These are phyloP conservation scores for Solanum sitiens DNA, from an alignment of 257 asterid species.

Conservation along the genomic window DNA sequence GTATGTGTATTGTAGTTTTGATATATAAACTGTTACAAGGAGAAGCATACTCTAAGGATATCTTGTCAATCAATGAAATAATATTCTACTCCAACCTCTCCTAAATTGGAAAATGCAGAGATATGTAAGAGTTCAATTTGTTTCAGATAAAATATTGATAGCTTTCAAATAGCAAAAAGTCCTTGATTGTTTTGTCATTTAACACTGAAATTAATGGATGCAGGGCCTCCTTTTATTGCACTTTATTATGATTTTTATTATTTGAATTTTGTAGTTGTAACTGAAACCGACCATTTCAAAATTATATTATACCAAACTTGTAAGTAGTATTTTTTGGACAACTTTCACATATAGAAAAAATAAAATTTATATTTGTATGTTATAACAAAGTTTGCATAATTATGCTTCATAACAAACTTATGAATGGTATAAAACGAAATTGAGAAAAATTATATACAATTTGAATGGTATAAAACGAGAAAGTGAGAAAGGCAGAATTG, in stretches of 20 bases:
- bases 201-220: background rate
- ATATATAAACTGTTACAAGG: background rate
- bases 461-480: no score
- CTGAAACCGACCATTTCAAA: background rate
- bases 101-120: background rate
- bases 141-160: background rate
- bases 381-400: no score
- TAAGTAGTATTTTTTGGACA: no score
- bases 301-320: background rate
- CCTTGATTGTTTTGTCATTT: background rate
- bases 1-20: background rate
- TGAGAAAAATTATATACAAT: no score
- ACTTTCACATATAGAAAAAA: no score
- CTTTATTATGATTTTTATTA: background rate
- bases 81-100: background rate
- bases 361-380: no score
- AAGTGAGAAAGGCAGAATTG: no score
- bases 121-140: background rate
- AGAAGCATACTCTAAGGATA: background rate
- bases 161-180: background rate
- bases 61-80: background rate
- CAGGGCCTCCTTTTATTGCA: background rate
- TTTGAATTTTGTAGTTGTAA: background rate
- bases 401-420: no score
- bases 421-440: no score